Evolutionary conservation across 257 asterid species (phyloP).

Genomic region (Echites panduratus): DNA sequence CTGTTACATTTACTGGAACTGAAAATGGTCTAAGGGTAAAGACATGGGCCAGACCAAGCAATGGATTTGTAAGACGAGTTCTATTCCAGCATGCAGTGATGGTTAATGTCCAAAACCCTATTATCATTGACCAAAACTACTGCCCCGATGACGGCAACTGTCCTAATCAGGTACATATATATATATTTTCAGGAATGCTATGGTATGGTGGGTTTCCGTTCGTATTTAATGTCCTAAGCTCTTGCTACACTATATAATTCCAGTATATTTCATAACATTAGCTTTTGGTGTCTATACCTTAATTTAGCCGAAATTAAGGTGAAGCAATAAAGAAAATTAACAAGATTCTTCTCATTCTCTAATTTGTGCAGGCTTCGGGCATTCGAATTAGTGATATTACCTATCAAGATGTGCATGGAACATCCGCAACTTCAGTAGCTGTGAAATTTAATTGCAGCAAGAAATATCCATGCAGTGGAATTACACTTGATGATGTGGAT

Average conservation of each 20-base stretch:
- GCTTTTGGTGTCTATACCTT: too few relatives aligned
- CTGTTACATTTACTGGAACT: slow-evolving; percentile 39
- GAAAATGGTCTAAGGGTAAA: slow-evolving; percentile 54
- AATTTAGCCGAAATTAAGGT: too few relatives aligned
- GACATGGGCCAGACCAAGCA: slow-evolving; percentile 67
- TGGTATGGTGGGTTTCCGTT: too few relatives aligned
- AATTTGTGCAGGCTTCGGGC: neutral
- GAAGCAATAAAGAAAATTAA: too few relatives aligned
- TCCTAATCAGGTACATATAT: slow-evolving; percentile 31
- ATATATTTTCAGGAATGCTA: too few relatives aligned
- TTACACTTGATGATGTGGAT: slow-evolving; percentile 2
- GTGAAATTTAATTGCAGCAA: slow-evolving; percentile 9
- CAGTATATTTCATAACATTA: too few relatives aligned
- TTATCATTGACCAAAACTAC: slow-evolving; percentile 53
- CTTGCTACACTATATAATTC: too few relatives aligned
- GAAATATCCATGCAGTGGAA: neutral
- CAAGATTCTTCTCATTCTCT: neutral
- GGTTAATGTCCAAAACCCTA: slow-evolving; percentile 48
- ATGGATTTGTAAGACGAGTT: slow-evolving; percentile 39
- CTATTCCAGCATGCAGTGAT: slow-evolving; percentile 35
- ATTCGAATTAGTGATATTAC: slow-evolving; percentile 29
- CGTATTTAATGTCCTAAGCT: too few relatives aligned
- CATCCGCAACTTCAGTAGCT: slow-evolving; percentile 28
- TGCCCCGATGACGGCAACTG: slow-evolving; percentile 38
- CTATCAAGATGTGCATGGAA: slow-evolving; percentile 41